Conservation (phyloP, 2,329 filamentous ascomycete genomes). For the Diplodia sapinea region DNA sequence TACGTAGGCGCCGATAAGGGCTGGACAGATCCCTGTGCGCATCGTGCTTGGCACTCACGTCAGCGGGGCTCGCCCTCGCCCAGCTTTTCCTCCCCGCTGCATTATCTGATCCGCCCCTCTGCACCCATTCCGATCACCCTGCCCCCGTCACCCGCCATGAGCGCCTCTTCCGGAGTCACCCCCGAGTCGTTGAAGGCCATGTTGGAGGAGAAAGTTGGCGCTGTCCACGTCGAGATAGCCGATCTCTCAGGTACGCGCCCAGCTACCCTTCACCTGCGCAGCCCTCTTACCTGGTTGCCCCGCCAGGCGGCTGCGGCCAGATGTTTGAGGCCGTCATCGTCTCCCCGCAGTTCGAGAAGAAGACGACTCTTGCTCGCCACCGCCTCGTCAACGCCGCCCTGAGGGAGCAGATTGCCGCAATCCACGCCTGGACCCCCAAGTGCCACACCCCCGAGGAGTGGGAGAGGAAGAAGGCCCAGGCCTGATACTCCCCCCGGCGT, state of each 20-base stretch:
- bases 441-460: conserved; percentile 92
- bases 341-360: conserved; percentile 57
- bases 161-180: conserved; percentile 67
- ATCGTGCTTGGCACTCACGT: conserved; percentile 20
- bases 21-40: conserved; percentile 16
- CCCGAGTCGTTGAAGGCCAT: conserved; percentile 72
- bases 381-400: conserved; percentile 82
- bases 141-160: conserved; percentile 44
- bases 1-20: conserved; percentile 6
- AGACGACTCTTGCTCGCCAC: conserved; percentile 79
- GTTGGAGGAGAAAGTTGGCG: conserved; percentile 72
- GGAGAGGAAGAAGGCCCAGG: conserved; percentile 66
- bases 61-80: conserved; percentile 18
- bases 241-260: conserved; percentile 80
- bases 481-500: conserved; percentile 27
- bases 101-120: conserved; percentile 33
- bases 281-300: conserved; percentile 2
- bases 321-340: conserved; percentile 74
- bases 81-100: conserved; percentile 28
- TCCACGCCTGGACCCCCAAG: conserved; percentile 94
- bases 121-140: conserved; percentile 21
- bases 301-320: conserved; percentile 71
- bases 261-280: background rate
- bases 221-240: conserved; percentile 82
- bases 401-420: conserved; percentile 85